Percentiles rank a stretch among this genome's conserved stretches.
phyloP scores from a whole-genome alignment of 2,329 filamentous ascomycete genomes.

The Venturia aucupariae region DNA sequence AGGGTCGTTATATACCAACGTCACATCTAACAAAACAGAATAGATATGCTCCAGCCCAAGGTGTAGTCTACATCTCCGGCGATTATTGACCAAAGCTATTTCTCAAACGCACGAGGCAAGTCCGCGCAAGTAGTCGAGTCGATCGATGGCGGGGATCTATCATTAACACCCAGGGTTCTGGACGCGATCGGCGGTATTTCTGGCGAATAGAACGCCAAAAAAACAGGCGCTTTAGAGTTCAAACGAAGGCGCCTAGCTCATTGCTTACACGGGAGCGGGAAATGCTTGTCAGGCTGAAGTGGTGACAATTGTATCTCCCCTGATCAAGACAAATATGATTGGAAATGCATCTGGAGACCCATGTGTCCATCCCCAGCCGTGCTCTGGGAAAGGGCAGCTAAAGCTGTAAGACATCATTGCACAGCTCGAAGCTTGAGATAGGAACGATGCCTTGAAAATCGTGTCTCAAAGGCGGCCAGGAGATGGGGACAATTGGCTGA shows the following conservation, averaged over 20 bases:
- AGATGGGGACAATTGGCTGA: neutral
- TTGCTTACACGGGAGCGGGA: neutral
- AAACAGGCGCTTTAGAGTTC: neutral
- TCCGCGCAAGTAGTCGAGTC: neutral
- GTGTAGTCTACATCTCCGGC: neutral
- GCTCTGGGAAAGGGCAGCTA: neutral
- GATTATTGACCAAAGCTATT: constrained; percentile 3
- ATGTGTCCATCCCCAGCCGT: neutral
- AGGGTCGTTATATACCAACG: neutral
- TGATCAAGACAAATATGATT: neutral
- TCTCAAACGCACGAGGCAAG: constrained; percentile 2
- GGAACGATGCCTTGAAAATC: neutral
- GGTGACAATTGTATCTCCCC: neutral
- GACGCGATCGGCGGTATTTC: neutral
- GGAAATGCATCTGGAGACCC: neutral
- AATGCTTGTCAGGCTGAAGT: neutral
- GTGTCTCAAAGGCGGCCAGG: neutral
- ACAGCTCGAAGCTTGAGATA: neutral
- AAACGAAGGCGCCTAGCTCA: neutral
- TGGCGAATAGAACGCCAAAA: neutral
- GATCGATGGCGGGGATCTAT: constrained; percentile 8
- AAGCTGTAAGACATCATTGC: neutral
- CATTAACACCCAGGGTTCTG: neutral
- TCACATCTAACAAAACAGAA: neutral
- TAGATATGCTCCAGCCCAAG: neutral